phyloP scores from a whole-genome alignment of 176 grass and related monocot species.

The Guadua angustifolia region DNA sequence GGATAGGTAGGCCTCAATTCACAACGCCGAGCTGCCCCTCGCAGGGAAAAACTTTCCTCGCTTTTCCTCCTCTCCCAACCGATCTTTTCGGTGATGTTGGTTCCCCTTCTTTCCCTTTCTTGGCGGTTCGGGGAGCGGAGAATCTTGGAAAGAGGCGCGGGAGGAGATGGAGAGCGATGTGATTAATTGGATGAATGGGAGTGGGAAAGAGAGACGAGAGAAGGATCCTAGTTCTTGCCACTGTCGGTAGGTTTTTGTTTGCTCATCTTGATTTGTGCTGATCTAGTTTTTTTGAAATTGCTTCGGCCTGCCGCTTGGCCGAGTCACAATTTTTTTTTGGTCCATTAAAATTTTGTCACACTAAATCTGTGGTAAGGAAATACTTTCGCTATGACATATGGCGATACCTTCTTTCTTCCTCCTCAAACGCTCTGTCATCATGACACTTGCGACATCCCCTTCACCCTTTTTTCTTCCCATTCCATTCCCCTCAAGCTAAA shows the following conservation, averaged over 20 bases:
- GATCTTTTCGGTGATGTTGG: slow-evolving; percentile 42
- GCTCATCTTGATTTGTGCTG: background rate
- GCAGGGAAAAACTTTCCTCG: background rate
- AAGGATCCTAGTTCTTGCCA: slow-evolving; percentile 13
- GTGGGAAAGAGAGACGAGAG: background rate
- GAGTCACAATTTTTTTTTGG: background rate
- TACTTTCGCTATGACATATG: no score
- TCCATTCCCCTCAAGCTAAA: no score
- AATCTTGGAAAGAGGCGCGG: slow-evolving; percentile 55
- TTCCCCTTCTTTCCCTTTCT: slow-evolving; percentile 21
- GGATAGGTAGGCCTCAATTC: background rate
- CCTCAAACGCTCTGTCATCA: no score
- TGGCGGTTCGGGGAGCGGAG: slow-evolving; percentile 15
- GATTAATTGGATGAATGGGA: slow-evolving; percentile 49
- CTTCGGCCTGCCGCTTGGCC: slow-evolving; percentile 36
- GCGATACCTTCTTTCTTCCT: no score
- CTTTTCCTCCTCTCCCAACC: slow-evolving; percentile 18
- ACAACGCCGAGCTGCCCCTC: slow-evolving; percentile 36
- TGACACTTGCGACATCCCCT: no score
- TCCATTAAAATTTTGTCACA: background rate
- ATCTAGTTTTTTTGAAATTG: background rate
- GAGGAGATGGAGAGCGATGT: slow-evolving; percentile 37
- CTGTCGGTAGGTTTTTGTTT: slow-evolving; percentile 25
- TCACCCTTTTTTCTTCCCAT: no score
- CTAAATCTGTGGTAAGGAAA: no score